Evolutionary conservation across 1,284 basidiomycete genomes (phyloP).

Genomic region (Afroboletus lepidellus): DNA sequence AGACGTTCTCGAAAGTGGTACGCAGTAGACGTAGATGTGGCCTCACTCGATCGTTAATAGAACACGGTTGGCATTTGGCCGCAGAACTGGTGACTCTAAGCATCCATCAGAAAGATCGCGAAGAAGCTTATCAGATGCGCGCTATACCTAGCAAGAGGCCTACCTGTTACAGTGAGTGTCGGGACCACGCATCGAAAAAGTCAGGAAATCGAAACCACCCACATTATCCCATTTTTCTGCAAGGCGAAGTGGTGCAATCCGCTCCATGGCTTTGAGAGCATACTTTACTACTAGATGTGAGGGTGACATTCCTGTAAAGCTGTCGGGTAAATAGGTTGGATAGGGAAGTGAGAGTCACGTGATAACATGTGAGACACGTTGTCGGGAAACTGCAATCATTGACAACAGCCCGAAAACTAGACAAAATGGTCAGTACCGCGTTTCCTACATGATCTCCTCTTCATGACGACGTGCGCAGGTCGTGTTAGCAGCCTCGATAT

Average conservation of each 20-base stretch:
- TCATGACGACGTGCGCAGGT: slow-evolving; percentile 50
- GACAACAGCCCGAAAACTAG: not conserved
- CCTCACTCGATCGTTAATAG: slow-evolving; percentile 85
- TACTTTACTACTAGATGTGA: slow-evolving; percentile 35
- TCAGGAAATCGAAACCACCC: slow-evolving; percentile 60
- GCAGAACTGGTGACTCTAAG: slow-evolving; percentile 71
- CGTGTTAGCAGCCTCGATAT: slow-evolving; percentile 91
- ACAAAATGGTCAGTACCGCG: slow-evolving; percentile 20
- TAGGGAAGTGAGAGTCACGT: slow-evolving; percentile 13
- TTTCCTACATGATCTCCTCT: not conserved
- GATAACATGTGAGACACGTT: slow-evolving; percentile 15
- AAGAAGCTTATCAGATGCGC: slow-evolving; percentile 2
- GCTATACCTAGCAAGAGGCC: slow-evolving; percentile 74
- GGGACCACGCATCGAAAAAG: not conserved
- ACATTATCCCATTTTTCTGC: slow-evolving; percentile 94
- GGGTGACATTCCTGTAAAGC: not conserved
- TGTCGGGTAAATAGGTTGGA: not conserved
- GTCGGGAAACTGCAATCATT: slow-evolving; percentile 6
- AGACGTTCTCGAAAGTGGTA: slow-evolving; percentile 7
- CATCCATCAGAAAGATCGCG: slow-evolving; percentile 3
- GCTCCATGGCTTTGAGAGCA: slow-evolving; percentile 66
- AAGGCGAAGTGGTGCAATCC: slow-evolving; percentile 81
- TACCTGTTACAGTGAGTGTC: slow-evolving; percentile 49
- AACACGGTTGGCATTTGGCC: slow-evolving; percentile 57
- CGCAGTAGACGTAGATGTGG: not conserved